Evolutionary conservation across 768 basidiomycete species (phyloP).

Genomic region (Dacryopinax primogenitus): DNA sequence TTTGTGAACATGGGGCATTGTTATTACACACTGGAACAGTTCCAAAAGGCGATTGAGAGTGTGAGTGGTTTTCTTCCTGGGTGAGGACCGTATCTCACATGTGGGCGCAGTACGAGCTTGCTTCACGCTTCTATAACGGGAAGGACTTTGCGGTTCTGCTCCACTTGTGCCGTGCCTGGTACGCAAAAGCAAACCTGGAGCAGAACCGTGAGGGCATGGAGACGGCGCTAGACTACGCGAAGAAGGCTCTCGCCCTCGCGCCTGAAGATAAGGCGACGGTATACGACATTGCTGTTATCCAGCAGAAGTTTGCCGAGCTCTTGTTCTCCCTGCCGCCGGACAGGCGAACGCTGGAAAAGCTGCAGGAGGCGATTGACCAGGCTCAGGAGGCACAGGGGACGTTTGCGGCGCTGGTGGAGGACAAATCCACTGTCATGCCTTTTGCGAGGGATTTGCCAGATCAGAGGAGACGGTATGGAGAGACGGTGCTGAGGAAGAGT

Average conservation of each 20-base stretch:
- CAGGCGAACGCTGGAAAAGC: constrained; percentile 69
- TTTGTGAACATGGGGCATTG: constrained; percentile 96
- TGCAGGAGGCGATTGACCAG: constrained; percentile 63
- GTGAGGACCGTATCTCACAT: constrained; percentile 22
- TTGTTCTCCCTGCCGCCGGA: constrained; percentile 57
- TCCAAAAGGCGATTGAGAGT: constrained; percentile 89
- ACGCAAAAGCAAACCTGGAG: constrained; percentile 83
- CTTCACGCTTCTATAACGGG: constrained; percentile 63
- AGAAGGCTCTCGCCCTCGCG: constrained; percentile 74
- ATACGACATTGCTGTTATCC: constrained; percentile 97
- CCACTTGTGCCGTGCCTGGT: constrained; percentile 87
- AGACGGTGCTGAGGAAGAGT: constrained; percentile 66
- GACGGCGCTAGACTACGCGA: constrained; percentile 70
- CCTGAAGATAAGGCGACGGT: constrained; percentile 80
- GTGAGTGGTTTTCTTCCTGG: constrained; percentile 33
- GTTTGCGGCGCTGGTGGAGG: constrained; percentile 70
- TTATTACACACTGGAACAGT: constrained; percentile 84
- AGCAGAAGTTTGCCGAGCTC: constrained; percentile 90
- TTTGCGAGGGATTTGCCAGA: constrained; percentile 81
- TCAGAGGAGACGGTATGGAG: constrained; percentile 80
- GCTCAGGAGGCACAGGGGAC: constrained; percentile 76
- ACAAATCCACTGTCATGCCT: constrained; percentile 53
- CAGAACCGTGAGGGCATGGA: constrained; percentile 71
- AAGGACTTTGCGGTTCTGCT: constrained; percentile 65
- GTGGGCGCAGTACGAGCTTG: constrained; percentile 69